phyloP scores from a whole-genome alignment of 2,329 filamentous ascomycete species.

The Helotiales sp. region DNA sequence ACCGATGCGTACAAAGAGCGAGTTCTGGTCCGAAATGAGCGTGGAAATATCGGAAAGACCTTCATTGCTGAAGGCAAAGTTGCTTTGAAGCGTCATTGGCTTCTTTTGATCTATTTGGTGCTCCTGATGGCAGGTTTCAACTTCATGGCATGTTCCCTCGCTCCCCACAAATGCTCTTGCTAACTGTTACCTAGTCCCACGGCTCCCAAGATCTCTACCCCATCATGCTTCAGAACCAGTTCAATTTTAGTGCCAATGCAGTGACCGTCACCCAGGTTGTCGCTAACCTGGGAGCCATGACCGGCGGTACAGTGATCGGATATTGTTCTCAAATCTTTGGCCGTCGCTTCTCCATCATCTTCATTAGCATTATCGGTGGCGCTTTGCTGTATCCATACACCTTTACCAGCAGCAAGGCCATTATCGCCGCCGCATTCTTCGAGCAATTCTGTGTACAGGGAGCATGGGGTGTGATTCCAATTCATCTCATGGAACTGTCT shows the following conservation, averaged over 20 bases:
- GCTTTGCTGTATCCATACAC: constrained; percentile 85
- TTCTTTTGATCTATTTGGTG: constrained; percentile 79
- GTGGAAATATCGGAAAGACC: constrained; percentile 66
- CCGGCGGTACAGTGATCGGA: constrained; percentile 67
- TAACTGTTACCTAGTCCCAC: constrained; percentile 30
- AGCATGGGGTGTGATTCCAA: constrained; percentile 75
- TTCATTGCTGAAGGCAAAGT: constrained; percentile 80
- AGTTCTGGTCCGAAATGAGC: constrained; percentile 63
- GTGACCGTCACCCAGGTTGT: constrained; percentile 71
- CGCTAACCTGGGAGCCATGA: constrained; percentile 71
- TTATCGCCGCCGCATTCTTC: constrained; percentile 85
- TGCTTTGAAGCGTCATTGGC: constrained; percentile 79
- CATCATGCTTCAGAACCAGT: constrained; percentile 61
- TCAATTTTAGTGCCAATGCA: constrained; percentile 45
- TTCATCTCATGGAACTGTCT: constrained; percentile 75
- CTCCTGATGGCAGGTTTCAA: constrained; percentile 91
- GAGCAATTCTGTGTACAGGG: constrained; percentile 81
- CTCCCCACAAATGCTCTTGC: constrained; percentile 43
- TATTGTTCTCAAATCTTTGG: constrained; percentile 72
- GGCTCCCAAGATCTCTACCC: constrained; percentile 57
- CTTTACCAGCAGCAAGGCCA: constrained; percentile 62
- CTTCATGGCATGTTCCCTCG: constrained; percentile 77
- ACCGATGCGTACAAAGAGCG: constrained; percentile 75
- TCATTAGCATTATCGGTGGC: constrained; percentile 68
- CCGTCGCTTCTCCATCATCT: constrained; percentile 69